Base-by-base conservation (phyloP, 2,329 filamentous ascomycete genomes). In the Cryphonectria nitschkei region DNA sequence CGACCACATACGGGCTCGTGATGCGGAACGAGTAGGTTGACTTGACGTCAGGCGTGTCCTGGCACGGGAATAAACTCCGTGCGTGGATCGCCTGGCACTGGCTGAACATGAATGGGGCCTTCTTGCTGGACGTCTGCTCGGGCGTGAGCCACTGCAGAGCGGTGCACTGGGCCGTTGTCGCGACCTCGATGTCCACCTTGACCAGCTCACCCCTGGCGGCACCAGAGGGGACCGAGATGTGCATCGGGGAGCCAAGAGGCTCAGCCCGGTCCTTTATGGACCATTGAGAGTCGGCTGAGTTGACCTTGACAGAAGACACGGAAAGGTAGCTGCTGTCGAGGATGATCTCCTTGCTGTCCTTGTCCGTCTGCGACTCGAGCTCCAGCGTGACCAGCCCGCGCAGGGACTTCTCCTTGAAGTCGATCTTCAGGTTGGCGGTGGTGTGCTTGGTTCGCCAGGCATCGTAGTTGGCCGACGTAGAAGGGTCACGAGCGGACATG, bases 61-160 rank as follows among this genome's bases (percentile, higher is more conserved):
- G 95, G 82, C 95, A 98, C 8, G 96, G 96, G 81, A 98, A 97
- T 73, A 98, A 88, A 64, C 94, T 97, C 72, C 96, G 90, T 60
- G 93, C 94, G 78, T 98, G 95, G 77, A 98, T 98, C 68, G 95
- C 95, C 84, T 99, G 95, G 81, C 95, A 97, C 84, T 98, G 96
- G 61, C 93, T 97, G 84, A 98, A 98, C 90, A 98, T 95, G 82
- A 98, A 98, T 0, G 95, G 95, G 75, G 97, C 92, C 81, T 94
- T 96, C 84, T 94, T 95, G 87, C 97, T 98, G 71, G 93, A 94
- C 0, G 96, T 98, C 83, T 98, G 96, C 43, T 92, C 92, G 1
- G 94, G 94, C 0, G 93, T 95, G 81, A 99, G 87, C 95, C 96
- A 99, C 82, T 98, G 95, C 73, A 99, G 85, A 13, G 95, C 95